Conservation (phyloP, 2,329 filamentous ascomycete genomes). For the Phaeosphaeriaceae sp. region DNA sequence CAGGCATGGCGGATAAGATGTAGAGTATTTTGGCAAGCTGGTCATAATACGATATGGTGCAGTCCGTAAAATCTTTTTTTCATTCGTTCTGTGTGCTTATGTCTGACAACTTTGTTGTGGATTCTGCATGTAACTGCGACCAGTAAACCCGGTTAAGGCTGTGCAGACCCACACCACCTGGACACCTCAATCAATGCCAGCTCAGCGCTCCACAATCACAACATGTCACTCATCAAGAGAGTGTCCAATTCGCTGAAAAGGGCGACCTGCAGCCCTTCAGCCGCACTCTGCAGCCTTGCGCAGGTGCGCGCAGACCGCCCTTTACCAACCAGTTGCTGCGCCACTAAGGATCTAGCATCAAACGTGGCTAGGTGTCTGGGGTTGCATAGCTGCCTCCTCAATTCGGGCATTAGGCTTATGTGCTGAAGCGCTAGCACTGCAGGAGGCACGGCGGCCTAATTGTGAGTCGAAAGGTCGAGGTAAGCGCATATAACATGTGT, state of each 20-base stretch:
- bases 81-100: neutral
- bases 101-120: neutral
- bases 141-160: neutral
- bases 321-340: neutral
- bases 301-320: neutral
- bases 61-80: neutral
- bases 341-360: neutral
- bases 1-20: conserved; percentile 42
- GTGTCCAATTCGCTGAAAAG: neutral
- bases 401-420: neutral
- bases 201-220: neutral
- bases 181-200: neutral
- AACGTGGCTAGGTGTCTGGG: conserved; percentile 3
- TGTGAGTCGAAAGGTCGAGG: neutral
- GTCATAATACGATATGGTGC: neutral
- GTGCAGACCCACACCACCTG: neutral
- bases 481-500: neutral
- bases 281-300: neutral
- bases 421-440: neutral
- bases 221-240: neutral
- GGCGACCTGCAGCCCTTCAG: conserved; percentile 4
- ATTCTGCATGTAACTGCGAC: neutral
- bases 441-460: neutral
- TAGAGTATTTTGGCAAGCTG: neutral
- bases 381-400: neutral